Evolutionary conservation across 805 yeast genomes (phyloP), one percentile per base, ranked within the genome.

Genomic region (Nakazawaea wickerhamii): DNA sequence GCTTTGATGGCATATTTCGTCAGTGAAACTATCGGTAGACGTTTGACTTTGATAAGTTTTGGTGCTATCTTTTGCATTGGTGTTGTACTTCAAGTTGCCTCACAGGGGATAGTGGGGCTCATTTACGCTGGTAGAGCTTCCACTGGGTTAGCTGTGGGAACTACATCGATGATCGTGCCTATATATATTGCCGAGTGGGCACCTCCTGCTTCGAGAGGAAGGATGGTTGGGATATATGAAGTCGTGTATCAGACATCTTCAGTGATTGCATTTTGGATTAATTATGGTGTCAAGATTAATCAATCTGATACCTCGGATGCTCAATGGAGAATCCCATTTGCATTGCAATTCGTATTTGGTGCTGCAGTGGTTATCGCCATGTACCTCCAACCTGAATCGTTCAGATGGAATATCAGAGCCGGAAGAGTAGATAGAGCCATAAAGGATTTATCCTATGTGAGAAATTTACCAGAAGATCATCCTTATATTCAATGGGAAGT

Each of bases 71-170:
- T 34, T 19, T 19, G 30, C 22, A 22, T 40, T 25, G 43, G 36
- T 26, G 34, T 31, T 15, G 34, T 22, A 4, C 17, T 40, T 15
- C 43, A 40, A 40, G 39, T 41, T 15, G 36, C 38, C 11, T 30
- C 30, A 4, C 14, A 13, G 8, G 32, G 42, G 17, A 60, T 70
- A 25, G 63, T 70, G 36, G 73, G 69, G 6, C 64, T 68, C 14
- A 65, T 74, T 37, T 71, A 73, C 45, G 71, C 75, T 2, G 81
- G 81, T 13, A 63, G 82, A 48, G 69, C 68, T 33, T 49, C 74
- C 38, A 64, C 74, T 17, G 81, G 81, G 11, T 33, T 76, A 9
- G 77, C 78, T 21, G 71, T 73, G 39, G 81, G 81, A 3, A 68
- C 70, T 11, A 63, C 75, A 31, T 65, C 78, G 2, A 66, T 68